phyloP scores from a whole-genome alignment of 2,329 filamentous ascomycete genomes.

The Ophiobolus disseminans region DNA sequence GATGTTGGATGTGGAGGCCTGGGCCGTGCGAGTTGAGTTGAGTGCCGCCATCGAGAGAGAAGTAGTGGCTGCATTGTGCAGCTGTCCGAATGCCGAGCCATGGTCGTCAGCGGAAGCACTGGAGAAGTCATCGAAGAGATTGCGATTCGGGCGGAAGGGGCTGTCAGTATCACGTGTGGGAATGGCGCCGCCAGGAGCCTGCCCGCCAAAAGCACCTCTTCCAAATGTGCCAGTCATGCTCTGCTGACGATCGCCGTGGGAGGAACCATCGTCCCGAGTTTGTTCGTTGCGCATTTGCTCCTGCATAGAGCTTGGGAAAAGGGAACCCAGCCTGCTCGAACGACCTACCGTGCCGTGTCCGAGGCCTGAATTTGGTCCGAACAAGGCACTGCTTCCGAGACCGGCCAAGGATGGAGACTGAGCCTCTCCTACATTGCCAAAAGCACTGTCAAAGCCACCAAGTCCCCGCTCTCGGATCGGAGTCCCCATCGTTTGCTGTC shows the following conservation, averaged over 20 bases:
- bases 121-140: conserved; percentile 49
- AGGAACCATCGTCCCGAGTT: conserved; percentile 65
- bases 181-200: conserved; percentile 32
- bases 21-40: conserved; percentile 43
- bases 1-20: conserved; percentile 45
- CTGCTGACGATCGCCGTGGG: conserved; percentile 46
- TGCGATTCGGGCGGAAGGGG: conserved; percentile 48
- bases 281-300: conserved; percentile 77
- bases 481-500: conserved; percentile 76
- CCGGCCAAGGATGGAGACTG: conserved; percentile 76
- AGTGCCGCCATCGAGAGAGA: conserved; percentile 42
- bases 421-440: conserved; percentile 77
- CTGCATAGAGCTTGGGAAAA: conserved; percentile 90
- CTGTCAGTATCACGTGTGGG: conserved; percentile 51
- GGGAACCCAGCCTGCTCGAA: conserved; percentile 80
- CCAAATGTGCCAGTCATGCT: conserved; percentile 71
- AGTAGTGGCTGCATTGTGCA: conserved; percentile 35
- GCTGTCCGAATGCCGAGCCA: conserved; percentile 31
- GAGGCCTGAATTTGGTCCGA: conserved; percentile 62
- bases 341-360: conserved; percentile 72
- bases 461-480: conserved; percentile 68
- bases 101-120: conserved; percentile 38
- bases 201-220: conserved; percentile 61
- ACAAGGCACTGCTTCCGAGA: conserved; percentile 68
- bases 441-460: conserved; percentile 62